phyloP scores from a whole-genome alignment of 2,329 filamentous ascomycete species.

The Lachnellula subtilissima region DNA sequence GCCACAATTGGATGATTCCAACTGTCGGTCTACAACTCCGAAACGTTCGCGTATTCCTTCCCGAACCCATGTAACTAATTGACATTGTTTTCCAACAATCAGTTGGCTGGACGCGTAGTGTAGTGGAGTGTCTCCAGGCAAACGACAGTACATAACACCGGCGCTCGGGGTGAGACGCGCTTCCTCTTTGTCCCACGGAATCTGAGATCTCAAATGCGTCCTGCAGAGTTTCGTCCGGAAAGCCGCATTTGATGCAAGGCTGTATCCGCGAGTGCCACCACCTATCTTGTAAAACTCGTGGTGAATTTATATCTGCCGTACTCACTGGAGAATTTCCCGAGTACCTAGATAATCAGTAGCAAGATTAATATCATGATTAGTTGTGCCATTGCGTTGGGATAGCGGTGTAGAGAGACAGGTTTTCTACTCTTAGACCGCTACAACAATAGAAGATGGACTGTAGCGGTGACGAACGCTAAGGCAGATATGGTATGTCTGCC shows the following conservation, averaged over 20 bases:
- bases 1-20: conserved; percentile 9
- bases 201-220: conserved; percentile 18
- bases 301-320: no score
- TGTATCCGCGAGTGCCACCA: conserved; percentile 1
- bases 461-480: conserved; percentile 9
- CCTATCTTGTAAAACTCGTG: not conserved
- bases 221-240: conserved; percentile 18
- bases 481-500: not conserved
- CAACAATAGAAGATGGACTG: conserved; percentile 5
- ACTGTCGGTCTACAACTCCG: conserved; percentile 7
- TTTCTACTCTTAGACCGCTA: conserved; percentile 2
- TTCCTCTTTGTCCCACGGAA: conserved; percentile 10
- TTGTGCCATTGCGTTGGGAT: not conserved
- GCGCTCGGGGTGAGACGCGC: conserved; percentile 2
- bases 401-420: conserved; percentile 10
- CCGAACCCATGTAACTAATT: conserved; percentile 7
- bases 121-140: not conserved
- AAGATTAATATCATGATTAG: no score
- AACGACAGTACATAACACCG: conserved; percentile 6
- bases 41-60: conserved; percentile 1
- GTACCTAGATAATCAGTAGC: no score
- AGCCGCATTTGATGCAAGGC: conserved; percentile 18
- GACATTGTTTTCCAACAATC: conserved; percentile 7
- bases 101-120: not conserved
- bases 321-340: no score